Evolutionary conservation across 2,329 filamentous ascomycete genomes (phyloP), one percentile per base, ranked within the genome.

Genomic region (Phialophora verrucosa): DNA sequence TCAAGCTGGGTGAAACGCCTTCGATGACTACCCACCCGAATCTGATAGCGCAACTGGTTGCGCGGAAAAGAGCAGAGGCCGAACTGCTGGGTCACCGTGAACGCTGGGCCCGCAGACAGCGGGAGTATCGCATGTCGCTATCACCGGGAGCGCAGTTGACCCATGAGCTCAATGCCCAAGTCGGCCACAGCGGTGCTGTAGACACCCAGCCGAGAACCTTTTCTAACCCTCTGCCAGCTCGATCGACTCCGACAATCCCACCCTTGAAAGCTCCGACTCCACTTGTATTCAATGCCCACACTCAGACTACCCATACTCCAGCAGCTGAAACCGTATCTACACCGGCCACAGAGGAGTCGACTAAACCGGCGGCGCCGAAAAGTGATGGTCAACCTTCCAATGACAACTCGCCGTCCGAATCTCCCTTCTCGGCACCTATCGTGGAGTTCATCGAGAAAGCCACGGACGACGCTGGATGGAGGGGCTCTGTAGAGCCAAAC

Each of bases 1-100:
- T 70, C 14, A 65, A 58, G 32, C 62, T 59, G 25, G 68, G 68
- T 11, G 68, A 70, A 62, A 47, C 63, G 8, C 68, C 63, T 7
- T 42, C 35, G 11, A 35, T 68, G 31, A 60, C 32, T 4, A 64
- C 57, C 3, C 69, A 70, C 32, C 65, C 66, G 2, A 69, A 67
- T 42, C 58, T 67, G 31, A 70, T 70, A 54, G 69, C 69, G 1
- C 55, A 60, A n/a, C 50, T 70, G 57, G 59, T 70, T 14, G 69
- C 66, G 2, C 55, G 54, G 23, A 70, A 69, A 51, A 65, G 69
- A 38, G 69, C 64, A 7, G 69, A 69, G 47, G 68, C 68, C 54
- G 69, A 69, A 42, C 61, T 59, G 5, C 63, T 35, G n/a, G 69
- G 69, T 14, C 55, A 62, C 31, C 59, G 64, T 44, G 60, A 65